These are phyloP conservation scores for Debaryomyces hansenii DNA, from an alignment of 805 yeast species.

Conservation along the genomic window DNA sequence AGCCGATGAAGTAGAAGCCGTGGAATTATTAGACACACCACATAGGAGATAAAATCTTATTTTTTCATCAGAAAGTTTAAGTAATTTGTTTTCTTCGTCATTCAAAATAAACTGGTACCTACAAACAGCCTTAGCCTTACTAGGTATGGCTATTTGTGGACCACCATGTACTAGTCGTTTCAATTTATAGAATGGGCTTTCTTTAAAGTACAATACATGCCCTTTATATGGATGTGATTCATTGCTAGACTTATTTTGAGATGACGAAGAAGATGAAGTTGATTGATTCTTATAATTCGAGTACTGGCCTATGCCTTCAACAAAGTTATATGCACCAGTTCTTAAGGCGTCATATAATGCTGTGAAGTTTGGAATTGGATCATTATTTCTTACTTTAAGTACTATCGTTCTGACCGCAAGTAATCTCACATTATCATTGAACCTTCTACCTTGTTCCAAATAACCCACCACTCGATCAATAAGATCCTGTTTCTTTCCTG, in stretches of 20 bases:
- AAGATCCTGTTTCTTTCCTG: slow-evolving; percentile 65
- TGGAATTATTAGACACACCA: slow-evolving; percentile 36
- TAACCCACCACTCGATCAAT: slow-evolving; percentile 53
- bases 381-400: slow-evolving; percentile 31
- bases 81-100: slow-evolving; percentile 38
- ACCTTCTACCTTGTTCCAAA: slow-evolving; percentile 40
- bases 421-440: slow-evolving; percentile 43
- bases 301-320: slow-evolving; percentile 1
- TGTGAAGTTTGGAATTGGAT: slow-evolving; percentile 37
- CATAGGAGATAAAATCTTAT: slow-evolving; percentile 52
- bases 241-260: background rate
- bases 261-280: slow-evolving; percentile 1
- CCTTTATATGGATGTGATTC: slow-evolving; percentile 21
- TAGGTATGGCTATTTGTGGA: slow-evolving; percentile 47
- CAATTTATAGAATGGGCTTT: slow-evolving; percentile 56
- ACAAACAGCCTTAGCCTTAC: slow-evolving; percentile 45
- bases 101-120: slow-evolving; percentile 39
- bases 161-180: slow-evolving; percentile 47
- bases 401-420: slow-evolving; percentile 47
- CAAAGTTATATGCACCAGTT: slow-evolving; percentile 21
- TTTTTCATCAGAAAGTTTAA: slow-evolving; percentile 18
- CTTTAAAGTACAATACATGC: slow-evolving; percentile 50
- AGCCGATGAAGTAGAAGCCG: slow-evolving; percentile 28
- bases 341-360: slow-evolving; percentile 27
- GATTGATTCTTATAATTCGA: slow-evolving; percentile 5